Base-by-base conservation (phyloP, 805 yeast genomes). In the Ogataea kodamae region DNA sequence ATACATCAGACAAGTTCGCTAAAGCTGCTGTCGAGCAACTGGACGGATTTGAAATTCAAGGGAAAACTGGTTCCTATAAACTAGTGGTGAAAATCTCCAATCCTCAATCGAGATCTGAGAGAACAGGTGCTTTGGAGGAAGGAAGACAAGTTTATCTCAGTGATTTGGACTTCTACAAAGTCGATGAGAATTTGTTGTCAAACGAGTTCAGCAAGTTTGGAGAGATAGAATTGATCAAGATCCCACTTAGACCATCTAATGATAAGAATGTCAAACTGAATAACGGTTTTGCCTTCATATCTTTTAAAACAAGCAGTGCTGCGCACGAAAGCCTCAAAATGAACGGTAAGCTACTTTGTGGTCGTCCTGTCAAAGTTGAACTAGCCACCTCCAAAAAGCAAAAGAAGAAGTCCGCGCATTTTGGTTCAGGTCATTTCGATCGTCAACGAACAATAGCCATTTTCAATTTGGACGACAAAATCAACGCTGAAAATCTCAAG, bases 271-370 rank as follows among this genome's bases (percentile, higher is more conserved):
- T 54, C 18, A 48, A 54, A 5, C 54, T 58, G 3, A 70, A 78
- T 48, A 76, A 74, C 28, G 89, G 90, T 0, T 78, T 69, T 53
- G 95, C 81, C 0, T 82, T 84, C 49, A 58, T 84, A 0, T 62
- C 73, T 0, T 82, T 75, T 45, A 37, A 49, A 2, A 50, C 55
- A 3, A 25, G 26, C 6, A 66, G 62, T 1, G 68, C 65, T 3
- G 83, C 87, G 0, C 48, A 57, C 0, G 50, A 52, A 3, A 77
- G 86, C 0, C 42, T 78, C 1, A 24, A 43, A 9, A 41, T 68
- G 28, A 64, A 77, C 42, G 62, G 65, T 6, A 45, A 58, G 0
- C 54, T 57, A 3, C 40, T 81, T 2, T 65, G 64, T 23, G 78
- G 70, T 0, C 55, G 83, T 25, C 54, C 46, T 0, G 59, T 84